These are phyloP conservation scores for Aspergillus diversus DNA, from an alignment of 495 filamentous ascomycete genomes.

Conservation along the genomic window DNA sequence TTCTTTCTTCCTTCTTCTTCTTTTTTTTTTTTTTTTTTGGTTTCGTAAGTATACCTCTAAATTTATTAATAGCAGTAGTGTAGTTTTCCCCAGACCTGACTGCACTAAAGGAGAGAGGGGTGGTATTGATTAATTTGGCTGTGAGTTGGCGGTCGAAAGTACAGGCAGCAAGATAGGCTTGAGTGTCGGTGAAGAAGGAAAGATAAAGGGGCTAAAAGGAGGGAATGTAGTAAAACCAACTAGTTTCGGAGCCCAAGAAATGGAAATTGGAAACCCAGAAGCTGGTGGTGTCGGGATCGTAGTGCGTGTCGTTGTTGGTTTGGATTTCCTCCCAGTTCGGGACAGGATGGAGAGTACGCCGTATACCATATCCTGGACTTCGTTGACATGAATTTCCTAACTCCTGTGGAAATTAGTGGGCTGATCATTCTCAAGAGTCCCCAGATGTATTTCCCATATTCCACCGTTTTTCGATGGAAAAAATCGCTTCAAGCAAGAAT, in stretches of 20 bases:
- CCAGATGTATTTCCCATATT: neutral
- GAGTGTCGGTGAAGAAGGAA: neutral
- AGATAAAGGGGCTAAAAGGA: slow-evolving; percentile 5
- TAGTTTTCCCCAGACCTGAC: neutral
- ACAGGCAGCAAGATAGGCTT: neutral
- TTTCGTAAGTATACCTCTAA: neutral
- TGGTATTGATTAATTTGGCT: neutral
- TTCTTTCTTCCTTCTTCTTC: too few relatives aligned
- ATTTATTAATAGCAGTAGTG: slow-evolving; percentile 4
- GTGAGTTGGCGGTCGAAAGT: neutral
- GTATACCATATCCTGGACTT: slow-evolving; percentile 34
- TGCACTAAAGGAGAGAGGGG: neutral
- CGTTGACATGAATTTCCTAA: slow-evolving; percentile 16
- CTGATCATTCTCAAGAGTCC: slow-evolving; percentile 19
- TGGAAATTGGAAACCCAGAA: neutral
- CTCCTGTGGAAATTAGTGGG: slow-evolving; percentile 28
- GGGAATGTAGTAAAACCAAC: neutral
- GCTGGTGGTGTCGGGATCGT: neutral
- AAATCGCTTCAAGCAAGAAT: neutral
- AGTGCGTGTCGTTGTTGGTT: slow-evolving; percentile 13
- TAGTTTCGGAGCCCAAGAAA: neutral
- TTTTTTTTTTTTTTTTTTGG: too few relatives aligned
- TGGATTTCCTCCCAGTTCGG: slow-evolving; percentile 14
- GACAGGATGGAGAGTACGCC: slow-evolving; percentile 34
- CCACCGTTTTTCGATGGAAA: neutral